A percentile compares a stretch with the other conserved stretches of the same genome.
These are phyloP conservation scores for Pharus latifolius DNA, from an alignment of 176 grass and related monocot genomes.

Conservation along the genomic window DNA sequence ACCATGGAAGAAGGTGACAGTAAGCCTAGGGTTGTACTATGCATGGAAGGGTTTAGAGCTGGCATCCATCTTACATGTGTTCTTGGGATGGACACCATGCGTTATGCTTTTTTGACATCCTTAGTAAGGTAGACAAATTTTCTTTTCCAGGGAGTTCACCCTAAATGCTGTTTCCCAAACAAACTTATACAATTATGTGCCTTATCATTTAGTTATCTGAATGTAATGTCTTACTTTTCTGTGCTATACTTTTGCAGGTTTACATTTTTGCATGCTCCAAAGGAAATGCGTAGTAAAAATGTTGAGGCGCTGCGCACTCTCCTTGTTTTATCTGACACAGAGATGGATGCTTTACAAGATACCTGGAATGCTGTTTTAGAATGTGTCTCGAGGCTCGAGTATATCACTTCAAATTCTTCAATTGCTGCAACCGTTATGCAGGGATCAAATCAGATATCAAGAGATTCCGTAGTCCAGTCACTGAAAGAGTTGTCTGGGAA, in stretches of 20 bases:
- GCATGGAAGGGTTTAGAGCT: constrained; percentile 98
- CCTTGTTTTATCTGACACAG: constrained; percentile 82
- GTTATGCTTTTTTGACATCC: constrained; percentile 97
- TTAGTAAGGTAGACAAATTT: constrained; percentile 58
- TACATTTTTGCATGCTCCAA: constrained; percentile 96
- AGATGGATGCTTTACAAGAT: constrained; percentile 90
- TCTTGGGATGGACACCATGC: constrained; percentile 99
- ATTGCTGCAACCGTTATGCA: constrained; percentile 89
- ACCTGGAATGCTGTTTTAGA: constrained; percentile 99
- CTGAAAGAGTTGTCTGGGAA: constrained; percentile 91
- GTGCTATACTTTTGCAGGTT: constrained; percentile 59
- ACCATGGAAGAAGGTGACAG: constrained; percentile 99
- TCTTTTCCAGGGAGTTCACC: not conserved
- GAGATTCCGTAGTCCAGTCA: constrained; percentile 77
- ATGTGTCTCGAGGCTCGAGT: constrained; percentile 94
- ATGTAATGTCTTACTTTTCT: not conserved
- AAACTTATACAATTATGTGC: not conserved
- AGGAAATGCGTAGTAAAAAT: constrained; percentile 99
- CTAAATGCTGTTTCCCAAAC: not conserved
- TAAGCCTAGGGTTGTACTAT: constrained; percentile 87
- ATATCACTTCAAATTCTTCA: constrained; percentile 81
- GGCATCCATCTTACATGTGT: constrained; percentile 97
- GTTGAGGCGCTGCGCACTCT: constrained; percentile 88
- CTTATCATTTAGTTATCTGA: not conserved
- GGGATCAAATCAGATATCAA: constrained; percentile 97